phyloP scores from a whole-genome alignment of 352 stramenopile species.

The Phytophthora pinifolia region DNA sequence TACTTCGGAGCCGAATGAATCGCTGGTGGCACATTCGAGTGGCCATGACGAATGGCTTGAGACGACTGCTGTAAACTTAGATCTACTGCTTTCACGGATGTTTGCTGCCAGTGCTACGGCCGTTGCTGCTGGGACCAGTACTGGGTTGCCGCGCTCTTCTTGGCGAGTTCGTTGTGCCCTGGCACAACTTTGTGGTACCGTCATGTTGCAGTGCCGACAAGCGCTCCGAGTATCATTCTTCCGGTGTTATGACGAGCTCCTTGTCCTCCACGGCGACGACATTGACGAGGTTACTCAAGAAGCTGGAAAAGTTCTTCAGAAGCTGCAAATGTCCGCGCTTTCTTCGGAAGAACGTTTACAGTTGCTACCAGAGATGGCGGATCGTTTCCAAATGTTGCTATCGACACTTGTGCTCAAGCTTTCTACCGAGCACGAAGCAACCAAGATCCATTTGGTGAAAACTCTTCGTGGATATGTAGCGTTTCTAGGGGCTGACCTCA shows the following conservation, averaged over 20 bases:
- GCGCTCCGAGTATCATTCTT: constrained; percentile 66
- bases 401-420: constrained; percentile 65
- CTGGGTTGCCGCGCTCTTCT: constrained; percentile 40
- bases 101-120: constrained; percentile 41
- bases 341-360: constrained; percentile 54
- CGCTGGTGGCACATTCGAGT: background rate
- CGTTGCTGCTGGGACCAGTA: constrained; percentile 24
- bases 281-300: constrained; percentile 38
- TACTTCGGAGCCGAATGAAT: background rate
- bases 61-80: constrained; percentile 57
- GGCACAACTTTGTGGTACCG: constrained; percentile 54
- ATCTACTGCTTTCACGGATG: constrained; percentile 60
- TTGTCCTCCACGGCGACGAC: constrained; percentile 60
- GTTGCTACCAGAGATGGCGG: constrained; percentile 57
- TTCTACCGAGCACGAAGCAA: constrained; percentile 59
- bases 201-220: constrained; percentile 54
- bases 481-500: constrained; percentile 45
- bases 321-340: constrained; percentile 32
- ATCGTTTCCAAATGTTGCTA: constrained; percentile 74
- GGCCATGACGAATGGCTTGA: constrained; percentile 52
- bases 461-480: constrained; percentile 70
- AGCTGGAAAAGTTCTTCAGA: constrained; percentile 28
- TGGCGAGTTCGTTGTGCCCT: constrained; percentile 67
- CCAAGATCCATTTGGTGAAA: constrained; percentile 56
- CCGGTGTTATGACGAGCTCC: constrained; percentile 74